Evolutionary conservation across 2,329 filamentous ascomycete genomes (phyloP).

Genomic region (Septoria petroselini): DNA sequence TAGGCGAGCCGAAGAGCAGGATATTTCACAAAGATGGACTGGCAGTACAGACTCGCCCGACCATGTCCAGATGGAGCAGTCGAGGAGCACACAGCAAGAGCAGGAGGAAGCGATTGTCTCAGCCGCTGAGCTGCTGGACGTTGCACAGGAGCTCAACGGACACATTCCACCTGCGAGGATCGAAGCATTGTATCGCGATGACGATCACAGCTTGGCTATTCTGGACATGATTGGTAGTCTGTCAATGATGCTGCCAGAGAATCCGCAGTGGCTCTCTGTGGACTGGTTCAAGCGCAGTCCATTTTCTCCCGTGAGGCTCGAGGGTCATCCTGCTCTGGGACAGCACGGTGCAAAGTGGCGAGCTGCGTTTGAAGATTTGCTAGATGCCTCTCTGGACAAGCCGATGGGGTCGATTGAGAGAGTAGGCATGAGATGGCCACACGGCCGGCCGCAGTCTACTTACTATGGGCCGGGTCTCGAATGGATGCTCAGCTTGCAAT

Average conservation of each 20-base stretch:
- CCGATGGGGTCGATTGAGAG: constrained; percentile 30
- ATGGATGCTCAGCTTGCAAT: constrained; percentile 40
- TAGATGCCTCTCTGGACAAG: constrained; percentile 45
- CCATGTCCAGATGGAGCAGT: constrained; percentile 21
- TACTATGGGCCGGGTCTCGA: constrained; percentile 34
- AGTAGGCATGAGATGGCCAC: constrained; percentile 22
- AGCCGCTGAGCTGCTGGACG: constrained; percentile 26
- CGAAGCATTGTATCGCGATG: constrained; percentile 31
- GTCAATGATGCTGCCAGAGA: constrained; percentile 13
- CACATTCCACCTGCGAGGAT: constrained; percentile 29
- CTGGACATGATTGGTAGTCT: constrained; percentile 28
- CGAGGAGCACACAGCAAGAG: constrained; percentile 20
- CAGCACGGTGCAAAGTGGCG: constrained; percentile 48
- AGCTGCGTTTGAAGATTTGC: constrained; percentile 58
- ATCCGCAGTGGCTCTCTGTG: constrained; percentile 35
- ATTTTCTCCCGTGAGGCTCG: constrained; percentile 56
- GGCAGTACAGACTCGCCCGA: constrained; percentile 27
- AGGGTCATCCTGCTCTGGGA: constrained; percentile 43
- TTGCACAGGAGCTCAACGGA: constrained; percentile 29
- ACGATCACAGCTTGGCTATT: constrained; percentile 16
- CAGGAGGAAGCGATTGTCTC: constrained; percentile 24
- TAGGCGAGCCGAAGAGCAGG: constrained; percentile 27
- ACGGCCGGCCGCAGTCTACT: constrained; percentile 26
- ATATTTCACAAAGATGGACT: constrained; percentile 31
- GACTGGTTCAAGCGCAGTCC: constrained; percentile 43